Base-by-base conservation (phyloP, 2,329 filamentous ascomycete genomes). In the Cladorrhinum sp. region DNA sequence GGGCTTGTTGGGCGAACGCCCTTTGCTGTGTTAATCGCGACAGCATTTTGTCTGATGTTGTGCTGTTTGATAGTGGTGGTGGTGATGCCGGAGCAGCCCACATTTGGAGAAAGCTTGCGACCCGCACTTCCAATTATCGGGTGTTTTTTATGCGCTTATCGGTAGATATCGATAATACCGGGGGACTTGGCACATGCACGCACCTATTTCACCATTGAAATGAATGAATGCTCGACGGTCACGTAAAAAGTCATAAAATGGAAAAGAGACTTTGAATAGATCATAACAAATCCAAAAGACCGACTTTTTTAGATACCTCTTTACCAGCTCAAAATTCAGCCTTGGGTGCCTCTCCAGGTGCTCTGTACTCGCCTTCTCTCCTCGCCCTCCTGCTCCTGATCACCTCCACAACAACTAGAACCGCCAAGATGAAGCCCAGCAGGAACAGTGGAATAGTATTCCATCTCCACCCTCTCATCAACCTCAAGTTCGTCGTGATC, bases 391-490 rank as follows among this genome's bases (percentile, higher is more conserved):
- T 21, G 14, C 36, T 26, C 10, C 59, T 50, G 46, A 62, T 20
- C 26, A 62, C 16, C 62, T 65, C 64, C 6, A 62, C 9, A 2
- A 65, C 28, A 53, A 62, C 62, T 5, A 65, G 53, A 16, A 16
- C 52, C 50, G 55, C 39, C 6, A 65, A 56, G 8, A 56, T 18
- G 20, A 65, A 57, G n/a, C 59, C 62, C 12, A 65, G 57, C 14
- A 65, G 24, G n/a, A 64, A 64, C 63, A 75, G 64, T 1, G 69
- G 65, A 23, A 75, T 72, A 57, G 75, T 65, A 66, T 75, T 77
- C 66, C 72, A 76, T 66, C 72, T 69, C 74, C 73, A 75, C 21
- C 70, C 74, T 23, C 62, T 67, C 66, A 75, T 74, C 48, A 74
- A 58, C 26, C 28, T 59, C 48, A 73, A 64, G 55, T 73, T 69